Percentiles rank a stretch among this genome's conserved stretches.
Conservation (phyloP, 768 basidiomycete species). For the Termitomyces sp. region DNA sequence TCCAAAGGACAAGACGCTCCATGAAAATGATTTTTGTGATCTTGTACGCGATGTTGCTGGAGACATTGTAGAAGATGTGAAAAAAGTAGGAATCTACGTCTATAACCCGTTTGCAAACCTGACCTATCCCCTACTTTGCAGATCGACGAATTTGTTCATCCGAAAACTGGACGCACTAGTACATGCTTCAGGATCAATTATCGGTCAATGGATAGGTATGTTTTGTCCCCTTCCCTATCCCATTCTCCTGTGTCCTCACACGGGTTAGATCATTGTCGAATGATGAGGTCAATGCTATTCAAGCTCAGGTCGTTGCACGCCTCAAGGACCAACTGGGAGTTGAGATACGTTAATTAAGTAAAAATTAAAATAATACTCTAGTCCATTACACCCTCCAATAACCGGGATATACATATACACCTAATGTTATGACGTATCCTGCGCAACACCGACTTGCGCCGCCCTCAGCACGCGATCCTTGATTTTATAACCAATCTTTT, state of each 20-base stretch:
- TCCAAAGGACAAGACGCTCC: constrained; percentile 51
- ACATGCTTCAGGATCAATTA: constrained; percentile 92
- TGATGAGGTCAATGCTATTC: constrained; percentile 84
- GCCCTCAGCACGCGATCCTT: constrained; percentile 92
- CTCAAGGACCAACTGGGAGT: constrained; percentile 67
- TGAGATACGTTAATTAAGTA: constrained; percentile 70
- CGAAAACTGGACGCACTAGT: constrained; percentile 77
- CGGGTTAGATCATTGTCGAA: constrained; percentile 74
- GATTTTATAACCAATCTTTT: constrained; percentile 90
- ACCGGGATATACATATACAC: constrained; percentile 11
- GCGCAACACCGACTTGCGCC: constrained; percentile 94
- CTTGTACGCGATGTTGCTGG: constrained; percentile 90
- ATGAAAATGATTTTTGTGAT: constrained; percentile 98
- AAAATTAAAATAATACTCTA: constrained; percentile 21
- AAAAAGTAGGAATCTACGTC: constrained; percentile 51
- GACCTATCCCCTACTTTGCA: constrained; percentile 27
- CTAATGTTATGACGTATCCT: constrained; percentile 48
- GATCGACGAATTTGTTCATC: constrained; percentile 92
- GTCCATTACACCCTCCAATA: constrained; percentile 19
- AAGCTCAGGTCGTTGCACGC: constrained; percentile 54
- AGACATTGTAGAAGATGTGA: constrained; percentile 88
- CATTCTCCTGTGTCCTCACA: neutral
- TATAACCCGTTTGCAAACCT: too few relatives aligned
- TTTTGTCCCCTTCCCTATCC: neutral
- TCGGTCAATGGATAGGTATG: constrained; percentile 91